Base-by-base conservation (phyloP, 2,329 filamentous ascomycete species). In the Epichloe baconii region DNA sequence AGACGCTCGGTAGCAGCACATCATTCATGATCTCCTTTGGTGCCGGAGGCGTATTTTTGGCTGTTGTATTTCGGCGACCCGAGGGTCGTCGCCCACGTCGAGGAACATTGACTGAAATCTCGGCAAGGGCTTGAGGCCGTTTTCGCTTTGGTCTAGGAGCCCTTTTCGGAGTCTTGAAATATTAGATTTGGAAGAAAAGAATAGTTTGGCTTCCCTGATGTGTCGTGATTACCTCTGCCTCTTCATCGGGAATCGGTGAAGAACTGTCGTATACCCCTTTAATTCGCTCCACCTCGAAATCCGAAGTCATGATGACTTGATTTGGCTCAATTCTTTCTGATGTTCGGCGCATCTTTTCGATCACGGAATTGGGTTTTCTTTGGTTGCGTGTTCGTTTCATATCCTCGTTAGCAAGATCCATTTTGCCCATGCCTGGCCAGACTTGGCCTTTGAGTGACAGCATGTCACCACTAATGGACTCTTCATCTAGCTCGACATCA, bases 381-480 rank as follows among this genome's bases (percentile, higher is more conserved):
- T 91, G 86, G 62, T 90, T 90, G 48, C 86, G 75, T 68, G 80
- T 86, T 44, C 82, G 77, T 58, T 80, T 83, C 74, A 86, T 84
- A 54, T 84, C 79, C 15, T 81, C 76, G 4, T 83, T 86, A 4
- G 86, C 86, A 49, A 86, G 81, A 64, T 91, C 86, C 62, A 90
- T 89, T n/a, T 88, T 75, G 49, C 79, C 78, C 86, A 90, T 90
- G 17, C 86, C 86, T 3, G 83, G 82, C 75, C 82, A 88, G 45
- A 80, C 71, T n/a, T 83, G 71, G 2, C 86, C 86, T 64, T 90
- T 90, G 49, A 89, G 73, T 11, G 65, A 62, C 54, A 70, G 55
- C 54, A 62, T 64, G 31, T 70, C 68, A 34, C 56, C 51, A 34
- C 52, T 54, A 2, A 51, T 46, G 15, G 58, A 52, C 23, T 59